A percentile compares a stretch with the other conserved stretches of the same genome.
Conservation (phyloP, 495 filamentous ascomycete species). For the Penicillium roqueforti region DNA sequence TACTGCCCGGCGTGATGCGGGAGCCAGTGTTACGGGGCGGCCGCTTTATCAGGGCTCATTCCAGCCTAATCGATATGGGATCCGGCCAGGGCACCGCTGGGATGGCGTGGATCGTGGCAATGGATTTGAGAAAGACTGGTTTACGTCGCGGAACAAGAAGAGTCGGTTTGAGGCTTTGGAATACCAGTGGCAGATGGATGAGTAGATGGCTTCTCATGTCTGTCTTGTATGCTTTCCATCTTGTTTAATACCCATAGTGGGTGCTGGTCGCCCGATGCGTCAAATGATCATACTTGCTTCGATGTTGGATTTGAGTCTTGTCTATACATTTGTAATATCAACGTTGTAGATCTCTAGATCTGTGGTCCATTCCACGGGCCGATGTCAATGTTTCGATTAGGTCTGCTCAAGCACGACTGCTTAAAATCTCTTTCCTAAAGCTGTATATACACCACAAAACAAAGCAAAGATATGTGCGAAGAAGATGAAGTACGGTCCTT, state of each 20-base stretch:
- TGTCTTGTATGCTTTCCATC: constrained; percentile 1
- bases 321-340: neutral
- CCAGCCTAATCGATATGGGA: constrained; percentile 90
- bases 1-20: constrained; percentile 43
- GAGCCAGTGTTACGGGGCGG: constrained; percentile 53
- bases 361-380: neutral
- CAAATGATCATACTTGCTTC: neutral
- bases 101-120: constrained; percentile 95
- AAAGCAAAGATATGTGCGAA: no score
- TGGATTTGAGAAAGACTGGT: constrained; percentile 93
- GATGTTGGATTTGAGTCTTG: neutral
- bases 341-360: neutral
- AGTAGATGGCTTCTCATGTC: constrained; percentile 35
- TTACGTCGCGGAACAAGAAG: constrained; percentile 75
- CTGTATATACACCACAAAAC: no score
- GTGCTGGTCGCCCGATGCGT: constrained; percentile 5
- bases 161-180: constrained; percentile 72
- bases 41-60: constrained; percentile 76
- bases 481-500: neutral
- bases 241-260: constrained; percentile 3
- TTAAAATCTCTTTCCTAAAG: neutral
- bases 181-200: constrained; percentile 96
- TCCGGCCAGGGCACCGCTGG: constrained; percentile 88
- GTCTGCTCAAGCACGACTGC: neutral
- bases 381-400: neutral